These are phyloP conservation scores for Fusarium siculi DNA, from an alignment of 2,329 filamentous ascomycete genomes.

Conservation along the genomic window DNA sequence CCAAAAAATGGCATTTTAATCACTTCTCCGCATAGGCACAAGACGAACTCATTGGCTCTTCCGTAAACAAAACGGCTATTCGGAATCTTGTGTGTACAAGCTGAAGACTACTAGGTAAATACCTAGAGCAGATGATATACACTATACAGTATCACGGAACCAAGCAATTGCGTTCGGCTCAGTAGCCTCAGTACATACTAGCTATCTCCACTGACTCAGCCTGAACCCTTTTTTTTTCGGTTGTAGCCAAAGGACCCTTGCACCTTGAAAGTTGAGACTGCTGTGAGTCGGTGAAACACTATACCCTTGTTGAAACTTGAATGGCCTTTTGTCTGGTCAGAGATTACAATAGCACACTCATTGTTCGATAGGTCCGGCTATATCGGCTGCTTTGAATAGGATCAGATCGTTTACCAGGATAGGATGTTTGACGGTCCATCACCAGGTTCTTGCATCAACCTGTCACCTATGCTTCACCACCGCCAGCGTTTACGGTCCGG, in stretches of 20 bases:
- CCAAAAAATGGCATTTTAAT: not conserved
- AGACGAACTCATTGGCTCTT: conserved; percentile 18
- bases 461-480: not conserved
- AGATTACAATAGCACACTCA: not conserved
- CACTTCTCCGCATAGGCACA: not conserved
- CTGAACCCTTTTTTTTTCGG: not conserved
- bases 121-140: not conserved
- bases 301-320: conserved; percentile 9
- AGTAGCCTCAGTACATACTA: not conserved
- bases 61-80: conserved; percentile 2
- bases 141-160: not conserved
- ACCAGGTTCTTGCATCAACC: not conserved
- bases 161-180: not conserved
- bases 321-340: not conserved
- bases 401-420: not conserved
- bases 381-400: not conserved
- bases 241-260: not conserved
- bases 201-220: not conserved
- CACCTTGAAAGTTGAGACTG: not conserved
- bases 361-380: not conserved
- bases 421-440: not conserved
- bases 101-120: not conserved
- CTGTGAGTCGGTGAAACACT: conserved; percentile 4
- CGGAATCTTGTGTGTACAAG: not conserved
- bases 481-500: not conserved